Percentiles rank a stretch among this genome's conserved stretches.
These are phyloP conservation scores for Cercospora nicotianae DNA, from an alignment of 2,329 filamentous ascomycete species.

Conservation along the genomic window DNA sequence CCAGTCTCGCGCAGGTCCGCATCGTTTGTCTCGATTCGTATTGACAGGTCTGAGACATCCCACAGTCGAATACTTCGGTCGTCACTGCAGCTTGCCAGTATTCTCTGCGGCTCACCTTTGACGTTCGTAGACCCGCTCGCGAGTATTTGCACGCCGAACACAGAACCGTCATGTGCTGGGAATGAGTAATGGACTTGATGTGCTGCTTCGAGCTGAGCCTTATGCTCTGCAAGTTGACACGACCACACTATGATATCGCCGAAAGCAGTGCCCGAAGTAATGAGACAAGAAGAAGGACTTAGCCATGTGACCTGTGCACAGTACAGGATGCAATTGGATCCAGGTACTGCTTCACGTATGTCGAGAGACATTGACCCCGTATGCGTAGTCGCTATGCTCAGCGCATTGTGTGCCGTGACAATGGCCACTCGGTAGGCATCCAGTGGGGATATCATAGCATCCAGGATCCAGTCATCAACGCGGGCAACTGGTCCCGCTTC, in stretches of 20 bases:
- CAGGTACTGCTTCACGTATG: conserved; percentile 50
- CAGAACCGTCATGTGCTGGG: conserved; percentile 80
- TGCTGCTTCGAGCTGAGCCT: conserved; percentile 24
- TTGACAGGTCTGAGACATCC: conserved; percentile 66
- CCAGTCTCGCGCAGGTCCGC: conserved; percentile 46
- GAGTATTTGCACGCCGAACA: conserved; percentile 86
- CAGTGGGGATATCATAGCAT: conserved; percentile 46
- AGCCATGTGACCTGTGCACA: conserved; percentile 73
- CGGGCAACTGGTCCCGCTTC: conserved; percentile 45
- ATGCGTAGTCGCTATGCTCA: conserved; percentile 47
- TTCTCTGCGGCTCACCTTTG: conserved; percentile 46
- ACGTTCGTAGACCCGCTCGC: conserved; percentile 43
- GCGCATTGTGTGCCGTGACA: conserved; percentile 84
- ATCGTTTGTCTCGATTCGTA: conserved; percentile 23
- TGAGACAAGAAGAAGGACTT: conserved; percentile 60
- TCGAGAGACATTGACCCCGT: neutral
- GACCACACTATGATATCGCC: conserved; percentile 93
- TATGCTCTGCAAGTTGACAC: conserved; percentile 45
- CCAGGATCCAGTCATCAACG: conserved; percentile 76
- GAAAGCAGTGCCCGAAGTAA: conserved; percentile 89
- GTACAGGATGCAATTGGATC: conserved; percentile 82
- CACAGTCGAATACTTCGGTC: conserved; percentile 87
- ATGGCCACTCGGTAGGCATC: conserved; percentile 52
- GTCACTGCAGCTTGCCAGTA: conserved; percentile 93
- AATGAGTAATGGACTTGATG: conserved; percentile 57